Evolutionary conservation across 805 yeast species (phyloP).

Genomic region (Kluyveromyces siamensis): DNA sequence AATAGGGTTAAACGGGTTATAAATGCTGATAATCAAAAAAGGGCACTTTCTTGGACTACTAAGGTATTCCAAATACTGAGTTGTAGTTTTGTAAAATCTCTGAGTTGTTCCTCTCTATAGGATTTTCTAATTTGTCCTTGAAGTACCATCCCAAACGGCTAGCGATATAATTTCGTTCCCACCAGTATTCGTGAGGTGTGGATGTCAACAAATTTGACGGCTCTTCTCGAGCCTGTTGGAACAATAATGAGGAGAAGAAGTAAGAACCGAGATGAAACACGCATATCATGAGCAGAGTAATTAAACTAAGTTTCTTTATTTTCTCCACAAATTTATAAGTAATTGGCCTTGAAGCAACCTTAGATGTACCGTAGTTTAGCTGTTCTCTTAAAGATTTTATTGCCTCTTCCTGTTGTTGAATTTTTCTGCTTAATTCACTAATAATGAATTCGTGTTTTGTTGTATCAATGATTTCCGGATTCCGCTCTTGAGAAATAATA

Average conservation of each 20-base stretch:
- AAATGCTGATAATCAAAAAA: too few relatives aligned
- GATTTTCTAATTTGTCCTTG: conserved; percentile 8
- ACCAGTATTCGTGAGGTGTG: conserved; percentile 11
- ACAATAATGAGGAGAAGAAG: not conserved
- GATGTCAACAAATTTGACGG: not conserved
- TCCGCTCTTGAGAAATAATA: conserved; percentile 10
- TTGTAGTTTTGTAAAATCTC: conserved; percentile 9
- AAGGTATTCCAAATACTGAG: conserved; percentile 11
- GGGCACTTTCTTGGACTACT: not conserved
- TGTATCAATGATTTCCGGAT: conserved; percentile 5
- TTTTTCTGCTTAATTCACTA: conserved; percentile 21
- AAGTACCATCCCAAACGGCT: conserved; percentile 17
- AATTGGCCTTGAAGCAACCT: not conserved
- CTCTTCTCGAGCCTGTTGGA: not conserved
- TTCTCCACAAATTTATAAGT: not conserved
- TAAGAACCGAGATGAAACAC: not conserved
- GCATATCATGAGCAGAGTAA: not conserved
- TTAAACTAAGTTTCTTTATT: not conserved
- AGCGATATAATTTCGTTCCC: conserved; percentile 14
- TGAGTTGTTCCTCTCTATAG: not conserved
- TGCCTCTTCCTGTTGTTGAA: conserved; percentile 20
- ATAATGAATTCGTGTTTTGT: conserved; percentile 22
- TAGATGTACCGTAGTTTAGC: conserved; percentile 5
- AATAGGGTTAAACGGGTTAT: not conserved
- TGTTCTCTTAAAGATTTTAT: conserved; percentile 17